Base-by-base conservation (phyloP, 1,139 yeast genomes). In the Magnusiomyces suaveolens region DNA sequence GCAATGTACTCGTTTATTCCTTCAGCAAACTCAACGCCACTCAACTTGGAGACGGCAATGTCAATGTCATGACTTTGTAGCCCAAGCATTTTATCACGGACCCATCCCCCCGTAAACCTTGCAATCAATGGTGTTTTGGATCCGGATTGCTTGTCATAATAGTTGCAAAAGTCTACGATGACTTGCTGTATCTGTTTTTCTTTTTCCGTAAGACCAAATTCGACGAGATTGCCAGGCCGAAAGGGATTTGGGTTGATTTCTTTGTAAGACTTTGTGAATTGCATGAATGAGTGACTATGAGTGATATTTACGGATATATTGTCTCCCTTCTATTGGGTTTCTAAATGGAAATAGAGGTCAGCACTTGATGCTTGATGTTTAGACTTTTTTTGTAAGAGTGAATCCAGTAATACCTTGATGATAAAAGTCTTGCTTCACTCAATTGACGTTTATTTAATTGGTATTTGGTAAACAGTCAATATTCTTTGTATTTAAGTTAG, bases 31-130 rank as follows among this genome's bases (percentile, higher is more conserved):
- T 82, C 83, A 65, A 86, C 88, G 0, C 99, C 99, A 0, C 95
- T 80, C 64, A 87, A 71, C 56, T 75, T 75, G 67, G 92, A 89
- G 56, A 94, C 79, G 6, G 97, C 97, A 54, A 92, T 87, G 64
- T 92, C 99, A 46, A 92, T 74, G 68, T 92, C 99, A 65, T 92
- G 83, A 54, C 94, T 83, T 36, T 80, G 82, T 51, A 77, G 75
- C 0, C 95, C 95, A 43, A 94, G 73, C 43, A 92, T 72, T 71
- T 92, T 92, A 69, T 92, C 99, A 63, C 99, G 78, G 3, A 92
- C 99, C 99, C 99, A 92, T 0, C 99, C 99, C 36, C 99, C 99
- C 0, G 97, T 90, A 62, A 92, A 86, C 59, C 99, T 71, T 23
- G 90, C 75, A 36, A 79, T 83, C 24, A 82, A 60, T 2, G 66